Evolutionary conservation across 352 stramenopile species (phyloP).

Genomic region (Saprolegnia diclina): DNA sequence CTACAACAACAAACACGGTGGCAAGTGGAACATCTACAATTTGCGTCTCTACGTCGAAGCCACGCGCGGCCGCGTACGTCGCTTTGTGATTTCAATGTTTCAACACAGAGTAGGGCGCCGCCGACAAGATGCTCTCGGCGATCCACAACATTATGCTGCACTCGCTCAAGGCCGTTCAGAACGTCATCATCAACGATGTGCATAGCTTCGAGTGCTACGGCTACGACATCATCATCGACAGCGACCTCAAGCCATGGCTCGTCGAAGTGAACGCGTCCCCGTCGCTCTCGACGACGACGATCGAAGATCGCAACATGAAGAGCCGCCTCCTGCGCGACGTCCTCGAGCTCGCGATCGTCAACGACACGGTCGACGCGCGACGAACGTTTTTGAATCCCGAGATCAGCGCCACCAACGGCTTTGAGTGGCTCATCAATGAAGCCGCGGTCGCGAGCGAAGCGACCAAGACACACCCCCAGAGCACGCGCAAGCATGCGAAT

Average conservation of each 20-base stretch:
- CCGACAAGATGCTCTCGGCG: constrained; percentile 54
- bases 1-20: constrained; percentile 87
- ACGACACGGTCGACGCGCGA: constrained; percentile 45
- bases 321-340: constrained; percentile 62
- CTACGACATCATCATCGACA: constrained; percentile 93
- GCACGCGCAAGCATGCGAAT: constrained; percentile 36
- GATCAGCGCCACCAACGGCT: constrained; percentile 55
- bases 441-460: constrained; percentile 40
- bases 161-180: constrained; percentile 80
- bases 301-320: constrained; percentile 75
- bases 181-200: constrained; percentile 90
- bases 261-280: constrained; percentile 85
- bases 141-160: constrained; percentile 84
- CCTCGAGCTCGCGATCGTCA: constrained; percentile 51
- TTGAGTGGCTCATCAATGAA: constrained; percentile 71
- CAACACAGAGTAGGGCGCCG: constrained; percentile 27
- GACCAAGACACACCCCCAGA: constrained; percentile 50
- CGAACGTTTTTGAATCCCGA: constrained; percentile 36
- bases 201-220: constrained; percentile 95
- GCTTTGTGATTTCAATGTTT: not conserved
- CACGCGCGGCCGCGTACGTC: constrained; percentile 39
- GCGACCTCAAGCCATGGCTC: constrained; percentile 89
- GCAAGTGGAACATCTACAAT: constrained; percentile 88
- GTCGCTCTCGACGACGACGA: constrained; percentile 62
- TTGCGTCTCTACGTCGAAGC: constrained; percentile 80